Evolutionary conservation across 495 filamentous ascomycete genomes (phyloP), one percentile per base, ranked within the genome.

Genomic region (Chaetomidium leptoderma): DNA sequence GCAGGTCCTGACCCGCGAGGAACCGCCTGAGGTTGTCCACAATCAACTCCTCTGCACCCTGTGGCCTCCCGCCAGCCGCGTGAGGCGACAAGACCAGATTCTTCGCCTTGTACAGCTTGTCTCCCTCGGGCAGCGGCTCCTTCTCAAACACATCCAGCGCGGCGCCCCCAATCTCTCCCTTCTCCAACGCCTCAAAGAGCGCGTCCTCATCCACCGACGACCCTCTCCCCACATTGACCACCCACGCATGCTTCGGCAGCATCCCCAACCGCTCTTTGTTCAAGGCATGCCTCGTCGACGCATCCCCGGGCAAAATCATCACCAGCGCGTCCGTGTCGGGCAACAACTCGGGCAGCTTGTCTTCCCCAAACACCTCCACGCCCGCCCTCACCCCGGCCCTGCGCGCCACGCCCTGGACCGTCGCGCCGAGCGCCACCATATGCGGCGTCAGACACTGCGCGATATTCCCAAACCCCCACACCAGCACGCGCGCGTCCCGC

Each of bases 381-480:
- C 76, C 76, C 53, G 85, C 80, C 53, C 80, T 77, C 0, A 88
- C 87, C 21, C 80, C 86, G n/a, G 69, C 73, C 37, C 77, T 72
- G 1, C 79, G 60, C 29, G 79, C 79, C 3, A 80, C 59, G 14
- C 79, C 79, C 44, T 60, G 62, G 2, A 77, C 75, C 0, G 54
- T 68, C 30, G 82, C 76, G 37, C 78, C 79, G 44, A 74, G 76
- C 6, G 80, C 86, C 43, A 76, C 73, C 1, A 90, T 84, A 46
- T 87, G 83, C 64, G 78, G 83, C 56, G 84, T 83, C 59, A 96
- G 78, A 62, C 89, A 85, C 75, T 86, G 71, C 43, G 88, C 89
- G 52, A 95, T 95, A 35, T 90, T 90, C 27, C 91, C 91, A 81
- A 92, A 91, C 2, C 91, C 91, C 62, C 93, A 79, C 62, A 96